Evolutionary conservation across 202 grass and related monocot genomes (phyloP), one percentile per base, ranked within the genome.

Genomic region (Carex sylvatica): DNA sequence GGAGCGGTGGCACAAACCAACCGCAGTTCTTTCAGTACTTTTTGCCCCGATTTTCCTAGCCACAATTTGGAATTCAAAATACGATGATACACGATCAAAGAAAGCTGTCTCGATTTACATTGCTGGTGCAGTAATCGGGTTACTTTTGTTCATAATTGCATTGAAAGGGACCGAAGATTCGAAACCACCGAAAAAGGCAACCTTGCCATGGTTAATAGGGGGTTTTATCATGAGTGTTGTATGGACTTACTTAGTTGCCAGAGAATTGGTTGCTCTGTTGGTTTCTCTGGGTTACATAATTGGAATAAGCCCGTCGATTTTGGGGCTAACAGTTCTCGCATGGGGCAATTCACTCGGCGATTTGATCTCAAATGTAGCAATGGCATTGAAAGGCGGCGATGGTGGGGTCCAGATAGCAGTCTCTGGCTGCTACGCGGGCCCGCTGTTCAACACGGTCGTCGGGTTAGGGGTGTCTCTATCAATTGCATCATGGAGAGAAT

Each of bases 261-360:
- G 89, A 7, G 95, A 98, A 88, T 83, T 98, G 9, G 90, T 98
- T 9, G 87, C 92, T 3, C 86, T 98, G 0, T 74, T 98, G 12
- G 90, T 95, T 55, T 72, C 92, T 4, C 54, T 91, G 18, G 95
- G 95, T 24, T 83, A 87, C 66, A 76, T 95, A 52, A 31, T 85
- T 0, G 92, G 91, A 12, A 75, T 98, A 42, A 91, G 86, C 84
- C 49, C 95, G 8, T 83, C 92, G 36, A 84, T 98, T 22, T 85
- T 98, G 33, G 95, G 92, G 54, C 78, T 98, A 20, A 98, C 92
- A 23, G 92, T 98, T 87, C 84, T 98, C 20, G 95, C 95, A 31
- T 98, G 95, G 95, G 95, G 95, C 2, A 90, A 95, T 81, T 95
- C 95, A 0, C 88, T 98, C 0, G 92, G 95, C 5, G 92, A 95